Percentiles rank a stretch among this genome's conserved stretches.
Conservation (phyloP, 495 filamentous ascomycete genomes). For the Trichoderma erinaceum region DNA sequence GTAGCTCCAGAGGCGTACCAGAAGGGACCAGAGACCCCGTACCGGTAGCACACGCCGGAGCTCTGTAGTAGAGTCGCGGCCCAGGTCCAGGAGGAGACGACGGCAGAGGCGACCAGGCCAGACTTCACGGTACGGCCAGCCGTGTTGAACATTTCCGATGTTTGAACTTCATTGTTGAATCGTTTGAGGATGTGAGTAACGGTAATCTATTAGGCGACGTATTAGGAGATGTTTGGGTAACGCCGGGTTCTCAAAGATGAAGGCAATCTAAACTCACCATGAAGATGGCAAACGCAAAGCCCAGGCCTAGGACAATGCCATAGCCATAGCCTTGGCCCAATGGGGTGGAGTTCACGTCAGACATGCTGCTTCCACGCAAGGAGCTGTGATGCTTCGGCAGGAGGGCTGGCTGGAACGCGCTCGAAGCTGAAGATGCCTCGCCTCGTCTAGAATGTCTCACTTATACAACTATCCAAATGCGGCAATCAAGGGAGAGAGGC, state of each 20-base stretch:
- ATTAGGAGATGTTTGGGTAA: background rate
- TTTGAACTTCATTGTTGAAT: slow-evolving; percentile 92
- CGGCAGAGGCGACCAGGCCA: slow-evolving; percentile 89
- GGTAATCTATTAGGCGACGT: slow-evolving; percentile 32
- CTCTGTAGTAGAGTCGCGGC: slow-evolving; percentile 76
- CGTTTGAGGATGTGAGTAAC: slow-evolving; percentile 75
- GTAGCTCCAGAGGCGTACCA: slow-evolving; percentile 71
- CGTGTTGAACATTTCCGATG: slow-evolving; percentile 95
- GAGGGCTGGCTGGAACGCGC: background rate
- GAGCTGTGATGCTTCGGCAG: background rate
- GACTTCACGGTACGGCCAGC: slow-evolving; percentile 92
- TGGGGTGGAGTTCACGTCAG: slow-evolving; percentile 36
- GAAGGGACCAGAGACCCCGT: slow-evolving; percentile 89
- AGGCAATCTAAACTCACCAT: slow-evolving; percentile 52
- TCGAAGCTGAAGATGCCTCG: too few species aligned
- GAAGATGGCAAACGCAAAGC: slow-evolving; percentile 67
- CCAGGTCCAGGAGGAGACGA: slow-evolving; percentile 96
- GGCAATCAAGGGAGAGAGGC: background rate
- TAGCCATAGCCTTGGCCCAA: slow-evolving; percentile 70
- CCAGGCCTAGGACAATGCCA: slow-evolving; percentile 74
- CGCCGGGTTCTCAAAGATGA: too few species aligned
- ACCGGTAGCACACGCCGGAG: slow-evolving; percentile 83
- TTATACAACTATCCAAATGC: background rate
- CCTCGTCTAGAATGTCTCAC: background rate
- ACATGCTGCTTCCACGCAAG: background rate